Conservation (phyloP, 768 basidiomycete species). For the Brasilioporus rufonigricans region DNA sequence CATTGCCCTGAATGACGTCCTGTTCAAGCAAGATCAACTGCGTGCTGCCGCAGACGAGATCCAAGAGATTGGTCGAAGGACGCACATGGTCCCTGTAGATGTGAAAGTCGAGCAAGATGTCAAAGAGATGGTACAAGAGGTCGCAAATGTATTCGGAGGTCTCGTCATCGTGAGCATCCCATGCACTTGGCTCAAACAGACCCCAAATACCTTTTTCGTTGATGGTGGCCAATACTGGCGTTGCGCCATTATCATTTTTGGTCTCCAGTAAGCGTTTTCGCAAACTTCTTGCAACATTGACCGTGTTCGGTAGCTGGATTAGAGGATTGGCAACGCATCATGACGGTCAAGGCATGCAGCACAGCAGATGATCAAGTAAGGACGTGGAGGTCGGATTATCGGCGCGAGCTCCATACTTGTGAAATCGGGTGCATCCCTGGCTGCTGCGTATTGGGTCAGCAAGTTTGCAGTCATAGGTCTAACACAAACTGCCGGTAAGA, state of each 20-base stretch:
- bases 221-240: slow-evolving; percentile 32
- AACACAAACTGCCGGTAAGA: slow-evolving; percentile 42
- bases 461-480: slow-evolving; percentile 43
- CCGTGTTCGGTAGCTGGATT: slow-evolving; percentile 36
- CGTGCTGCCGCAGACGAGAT: slow-evolving; percentile 30
- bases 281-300: too few species aligned
- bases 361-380: slow-evolving; percentile 55
- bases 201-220: too few species aligned
- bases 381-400: slow-evolving; percentile 53
- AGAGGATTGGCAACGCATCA: slow-evolving; percentile 40
- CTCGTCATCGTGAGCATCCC: slow-evolving; percentile 54
- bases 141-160: slow-evolving; percentile 35
- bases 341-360: slow-evolving; percentile 58
- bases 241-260: neutral
- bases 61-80: slow-evolving; percentile 25
- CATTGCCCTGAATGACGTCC: slow-evolving; percentile 32
- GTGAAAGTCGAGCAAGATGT: slow-evolving; percentile 44
- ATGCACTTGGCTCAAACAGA: too few species aligned
- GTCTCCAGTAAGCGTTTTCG: too few species aligned
- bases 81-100: slow-evolving; percentile 34
- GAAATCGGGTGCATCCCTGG: slow-evolving; percentile 1
- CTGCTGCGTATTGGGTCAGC: slow-evolving; percentile 31
- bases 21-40: slow-evolving; percentile 27
- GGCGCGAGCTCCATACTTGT: slow-evolving; percentile 32
- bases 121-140: slow-evolving; percentile 35